Conservation (phyloP, 1,284 basidiomycete genomes). For the Pisolithus thermaeus region DNA sequence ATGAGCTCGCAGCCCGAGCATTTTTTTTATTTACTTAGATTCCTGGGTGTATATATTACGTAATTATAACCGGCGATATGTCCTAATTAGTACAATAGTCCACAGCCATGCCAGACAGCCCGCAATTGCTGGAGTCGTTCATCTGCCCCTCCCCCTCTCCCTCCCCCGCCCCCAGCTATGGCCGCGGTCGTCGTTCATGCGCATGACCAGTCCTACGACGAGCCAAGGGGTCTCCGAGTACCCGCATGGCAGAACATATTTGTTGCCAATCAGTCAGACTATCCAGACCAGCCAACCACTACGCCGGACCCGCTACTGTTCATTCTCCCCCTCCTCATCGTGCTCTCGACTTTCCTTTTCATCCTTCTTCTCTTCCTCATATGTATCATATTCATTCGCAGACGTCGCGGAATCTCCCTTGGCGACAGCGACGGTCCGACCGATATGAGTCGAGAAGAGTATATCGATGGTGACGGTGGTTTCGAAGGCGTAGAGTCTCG, state of each 20-base stretch:
- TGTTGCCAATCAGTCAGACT: slow-evolving; percentile 8
- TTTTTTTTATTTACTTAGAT: background rate
- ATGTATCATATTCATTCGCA: slow-evolving; percentile 78
- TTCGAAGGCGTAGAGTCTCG: slow-evolving; percentile 87
- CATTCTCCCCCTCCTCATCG: slow-evolving; percentile 85
- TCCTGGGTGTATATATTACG: background rate
- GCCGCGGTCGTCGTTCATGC: too few relatives aligned
- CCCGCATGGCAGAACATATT: slow-evolving; percentile 8
- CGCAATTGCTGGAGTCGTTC: too few relatives aligned
- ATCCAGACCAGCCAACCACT: slow-evolving; percentile 22
- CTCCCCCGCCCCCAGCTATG: too few relatives aligned
- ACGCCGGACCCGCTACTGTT: slow-evolving; percentile 66
- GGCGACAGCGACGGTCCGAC: slow-evolving; percentile 88
- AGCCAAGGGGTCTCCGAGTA: slow-evolving; percentile 27
- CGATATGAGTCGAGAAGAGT: slow-evolving; percentile 88
- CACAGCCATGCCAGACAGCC: too few relatives aligned
- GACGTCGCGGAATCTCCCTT: slow-evolving; percentile 76
- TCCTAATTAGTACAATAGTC: too few relatives aligned
- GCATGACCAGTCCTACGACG: too few relatives aligned
- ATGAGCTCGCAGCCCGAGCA: background rate
- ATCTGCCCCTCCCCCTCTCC: too few relatives aligned
- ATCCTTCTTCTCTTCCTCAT: slow-evolving; percentile 86
- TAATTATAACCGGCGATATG: too few relatives aligned
- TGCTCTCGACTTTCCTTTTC: slow-evolving; percentile 89
- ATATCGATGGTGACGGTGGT: slow-evolving; percentile 86